Evolutionary conservation across 225 moss, liverwort and hornwort genomes (phyloP).

Genomic region (Sphagnum tenellum): DNA sequence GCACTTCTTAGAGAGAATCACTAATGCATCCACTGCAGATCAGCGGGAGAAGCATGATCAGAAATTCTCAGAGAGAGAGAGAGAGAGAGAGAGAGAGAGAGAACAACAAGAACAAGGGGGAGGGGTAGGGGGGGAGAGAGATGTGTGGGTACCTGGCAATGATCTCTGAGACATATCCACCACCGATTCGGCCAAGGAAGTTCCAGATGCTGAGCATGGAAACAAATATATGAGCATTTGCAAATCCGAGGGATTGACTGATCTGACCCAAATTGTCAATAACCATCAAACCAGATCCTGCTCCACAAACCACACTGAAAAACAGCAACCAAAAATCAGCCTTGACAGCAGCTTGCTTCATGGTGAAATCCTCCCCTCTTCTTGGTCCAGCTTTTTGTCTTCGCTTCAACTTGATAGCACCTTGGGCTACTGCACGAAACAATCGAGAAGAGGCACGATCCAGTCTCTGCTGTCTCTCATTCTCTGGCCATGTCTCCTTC

Average conservation of each 20-base stretch:
- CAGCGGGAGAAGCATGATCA: too few relatives aligned
- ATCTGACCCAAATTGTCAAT: slow-evolving; percentile 54
- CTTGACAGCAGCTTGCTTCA: slow-evolving; percentile 22
- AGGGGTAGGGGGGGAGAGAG: too few relatives aligned
- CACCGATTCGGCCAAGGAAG: slow-evolving; percentile 30
- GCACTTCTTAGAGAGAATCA: too few relatives aligned
- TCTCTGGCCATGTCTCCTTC: slow-evolving; percentile 42
- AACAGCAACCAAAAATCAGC: slow-evolving; percentile 42
- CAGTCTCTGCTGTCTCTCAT: slow-evolving; percentile 19
- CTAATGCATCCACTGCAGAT: too few relatives aligned
- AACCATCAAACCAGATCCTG: slow-evolving; percentile 40
- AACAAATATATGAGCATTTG: slow-evolving; percentile 21
- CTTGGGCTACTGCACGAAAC: slow-evolving; percentile 51
- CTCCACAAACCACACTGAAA: slow-evolving; percentile 20
- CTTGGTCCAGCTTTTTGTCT: too few relatives aligned
- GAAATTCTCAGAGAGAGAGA: too few relatives aligned
- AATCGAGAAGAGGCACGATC: slow-evolving; percentile 42
- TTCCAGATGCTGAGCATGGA: slow-evolving; percentile 47
- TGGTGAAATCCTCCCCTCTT: slow-evolving; percentile 32
- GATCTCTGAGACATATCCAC: slow-evolving; percentile 27
- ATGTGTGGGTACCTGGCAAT: too few relatives aligned
- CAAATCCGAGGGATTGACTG: slow-evolving; percentile 32
- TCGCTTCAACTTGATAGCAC: neutral
- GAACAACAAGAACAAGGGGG: too few relatives aligned
- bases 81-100: too few relatives aligned